Conservation (phyloP, 805 yeast species). For the Candida chauliodis region DNA sequence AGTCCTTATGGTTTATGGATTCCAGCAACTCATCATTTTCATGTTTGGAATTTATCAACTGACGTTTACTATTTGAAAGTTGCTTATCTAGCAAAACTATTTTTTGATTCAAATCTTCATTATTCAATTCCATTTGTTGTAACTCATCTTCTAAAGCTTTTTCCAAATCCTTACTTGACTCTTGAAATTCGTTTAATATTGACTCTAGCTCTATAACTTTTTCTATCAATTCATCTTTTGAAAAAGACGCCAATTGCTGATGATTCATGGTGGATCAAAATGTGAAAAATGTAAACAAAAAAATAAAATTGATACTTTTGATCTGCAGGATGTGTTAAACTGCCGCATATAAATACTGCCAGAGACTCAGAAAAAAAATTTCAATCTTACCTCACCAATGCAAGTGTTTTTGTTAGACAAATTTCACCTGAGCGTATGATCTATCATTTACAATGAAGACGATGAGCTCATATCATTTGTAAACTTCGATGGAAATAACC, state of each 20-base stretch:
- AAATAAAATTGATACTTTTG: not conserved
- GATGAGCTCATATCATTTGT: no score
- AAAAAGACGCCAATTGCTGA: conserved; percentile 2
- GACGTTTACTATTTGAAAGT: conserved; percentile 1
- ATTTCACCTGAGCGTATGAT: no score
- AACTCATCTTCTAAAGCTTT: conserved; percentile 44
- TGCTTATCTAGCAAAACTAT: not conserved
- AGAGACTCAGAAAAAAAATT: no score
- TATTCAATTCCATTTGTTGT: conserved; percentile 25
- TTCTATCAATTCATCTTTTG: conserved; percentile 10
- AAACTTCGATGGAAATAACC: no score
- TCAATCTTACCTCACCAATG: no score
- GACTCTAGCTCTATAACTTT: conserved; percentile 31
- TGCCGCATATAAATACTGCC: no score
- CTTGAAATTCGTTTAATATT: conserved; percentile 40
- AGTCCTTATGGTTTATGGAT: conserved; percentile 20
- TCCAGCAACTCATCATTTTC: conserved; percentile 18
- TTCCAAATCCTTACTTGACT: conserved; percentile 42
- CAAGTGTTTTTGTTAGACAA: no score
- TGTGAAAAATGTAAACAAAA: conserved; percentile 2
- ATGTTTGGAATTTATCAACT: conserved; percentile 11
- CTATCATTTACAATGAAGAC: no score
- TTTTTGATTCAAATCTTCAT: not conserved
- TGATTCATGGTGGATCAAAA: not conserved
- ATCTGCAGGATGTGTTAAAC: no score